Evolutionary conservation across 768 basidiomycete species (phyloP), one percentile per base, ranked within the genome.

Genomic region (Psilocybe cyanescens): DNA sequence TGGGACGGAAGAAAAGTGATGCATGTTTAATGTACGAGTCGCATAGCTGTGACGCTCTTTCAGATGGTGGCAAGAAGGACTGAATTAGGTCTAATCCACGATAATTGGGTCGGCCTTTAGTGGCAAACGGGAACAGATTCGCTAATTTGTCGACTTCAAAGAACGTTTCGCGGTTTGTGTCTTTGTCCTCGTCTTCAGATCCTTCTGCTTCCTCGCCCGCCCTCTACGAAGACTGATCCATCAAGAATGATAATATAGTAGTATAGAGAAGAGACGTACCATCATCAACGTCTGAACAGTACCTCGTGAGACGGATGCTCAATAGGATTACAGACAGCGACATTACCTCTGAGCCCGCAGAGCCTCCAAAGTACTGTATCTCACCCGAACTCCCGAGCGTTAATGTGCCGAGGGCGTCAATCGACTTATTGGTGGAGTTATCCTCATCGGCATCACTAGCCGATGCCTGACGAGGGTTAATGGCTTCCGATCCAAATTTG

Each of bases 351-450:
- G 85, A 82, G 2, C 86, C 86, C 39, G 85, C 87, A 8, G 85
- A 85, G 29, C 84, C 76, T 16, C 88, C 88, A 65, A 87, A 87
- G 67, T 88, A 90, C 65, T 84, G 86, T 59, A 84, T 78, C 59
- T 84, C 79, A 16, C 88, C 88, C 12, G 83, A 79, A 55, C 84
- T 85, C 30, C 82, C 83, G 8, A 90, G 71, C 2, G 87, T 86
- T 57, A 90, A 67, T 1, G 88, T 87, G 0, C 88, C 88, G n/a
- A 88, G 72, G 0, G 85, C 85, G 59, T 86, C 86, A 47, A 88
- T 78, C 2, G 71, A 73, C 47, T 72, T 75, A 55, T 61, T 70
- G 59, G 60, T 77, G 69, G 44, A 73, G 57, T 60, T 71, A 29
- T 79, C 79, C 29, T 77, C 77, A 14, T 78, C 76, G 8, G 63